Percentiles rank a stretch among this genome's conserved stretches.
These are phyloP conservation scores for Globisporangium takayamanum DNA, from an alignment of 352 stramenopile species.

Conservation along the genomic window DNA sequence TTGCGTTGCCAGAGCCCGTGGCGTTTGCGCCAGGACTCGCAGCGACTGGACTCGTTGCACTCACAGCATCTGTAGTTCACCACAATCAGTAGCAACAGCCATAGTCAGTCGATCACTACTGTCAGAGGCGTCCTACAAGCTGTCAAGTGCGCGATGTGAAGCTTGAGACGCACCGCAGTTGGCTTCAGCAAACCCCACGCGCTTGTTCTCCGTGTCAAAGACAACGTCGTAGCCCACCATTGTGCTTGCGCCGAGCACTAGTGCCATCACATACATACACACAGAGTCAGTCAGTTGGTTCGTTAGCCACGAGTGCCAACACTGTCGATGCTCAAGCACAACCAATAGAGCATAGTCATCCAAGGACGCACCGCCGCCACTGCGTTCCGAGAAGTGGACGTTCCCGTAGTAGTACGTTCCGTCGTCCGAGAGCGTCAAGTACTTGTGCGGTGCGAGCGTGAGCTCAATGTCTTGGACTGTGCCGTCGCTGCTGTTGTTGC, in stretches of 20 bases:
- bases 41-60: background rate
- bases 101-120: background rate
- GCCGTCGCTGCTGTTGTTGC: slow-evolving; percentile 9
- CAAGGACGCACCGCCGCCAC: slow-evolving; percentile 48
- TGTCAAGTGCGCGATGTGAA: too few species aligned
- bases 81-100: background rate
- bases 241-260: slow-evolving; percentile 69
- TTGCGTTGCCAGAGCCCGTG: background rate
- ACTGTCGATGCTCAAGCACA: too few species aligned
- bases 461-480: slow-evolving; percentile 47
- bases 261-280: background rate
- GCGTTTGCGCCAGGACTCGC: slow-evolving; percentile 1
- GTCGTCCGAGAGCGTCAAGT: slow-evolving; percentile 47
- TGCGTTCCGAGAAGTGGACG: slow-evolving; percentile 78
- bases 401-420: slow-evolving; percentile 50
- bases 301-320: background rate
- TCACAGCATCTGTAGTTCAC: background rate
- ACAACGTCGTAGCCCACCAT: slow-evolving; percentile 85
- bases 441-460: slow-evolving; percentile 54
- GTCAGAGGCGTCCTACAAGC: background rate
- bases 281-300: slow-evolving; percentile 1
- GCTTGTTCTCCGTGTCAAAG: slow-evolving; percentile 70
- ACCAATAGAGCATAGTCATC: background rate
- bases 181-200: slow-evolving; percentile 74
- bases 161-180: slow-evolving; percentile 37